phyloP scores from a whole-genome alignment of 768 basidiomycete genomes.

The Serendipita sp. region DNA sequence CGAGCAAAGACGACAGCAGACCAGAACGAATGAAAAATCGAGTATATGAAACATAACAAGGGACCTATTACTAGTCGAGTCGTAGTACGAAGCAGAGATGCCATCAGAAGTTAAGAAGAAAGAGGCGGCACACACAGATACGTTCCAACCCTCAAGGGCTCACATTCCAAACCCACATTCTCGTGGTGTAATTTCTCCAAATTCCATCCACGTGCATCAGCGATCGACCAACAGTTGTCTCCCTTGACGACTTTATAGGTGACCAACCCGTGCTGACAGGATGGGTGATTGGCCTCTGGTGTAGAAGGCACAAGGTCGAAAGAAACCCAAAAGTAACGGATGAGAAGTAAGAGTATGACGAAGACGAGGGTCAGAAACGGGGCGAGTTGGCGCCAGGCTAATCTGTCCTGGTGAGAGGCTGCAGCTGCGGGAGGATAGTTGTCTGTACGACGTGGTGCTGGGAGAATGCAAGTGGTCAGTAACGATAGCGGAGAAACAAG shows the following conservation, averaged over 20 bases:
- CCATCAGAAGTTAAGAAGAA: too few species aligned
- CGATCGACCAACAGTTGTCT: slow-evolving; percentile 1
- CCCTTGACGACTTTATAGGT: background rate
- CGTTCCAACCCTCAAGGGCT: background rate
- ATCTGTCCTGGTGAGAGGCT: background rate
- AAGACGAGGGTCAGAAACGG: background rate
- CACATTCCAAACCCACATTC: background rate
- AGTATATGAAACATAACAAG: too few species aligned
- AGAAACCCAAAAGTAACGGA: background rate
- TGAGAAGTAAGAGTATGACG: background rate
- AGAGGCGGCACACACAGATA: background rate
- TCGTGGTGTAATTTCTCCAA: background rate
- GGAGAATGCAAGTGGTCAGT: background rate
- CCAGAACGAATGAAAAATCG: too few species aligned
- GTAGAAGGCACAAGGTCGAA: background rate
- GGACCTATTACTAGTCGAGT: too few species aligned
- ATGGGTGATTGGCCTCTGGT: background rate
- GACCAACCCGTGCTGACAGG: background rate
- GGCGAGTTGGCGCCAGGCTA: background rate
- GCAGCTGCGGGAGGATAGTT: background rate
- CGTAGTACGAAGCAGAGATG: too few species aligned
- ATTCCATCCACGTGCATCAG: background rate
- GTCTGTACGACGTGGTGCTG: background rate
- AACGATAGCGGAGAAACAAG: background rate
- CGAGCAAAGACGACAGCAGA: too few species aligned